These are phyloP conservation scores for Nymphaea thermarum DNA, from an alignment of 164 flowering plant genomes.

Conservation along the genomic window DNA sequence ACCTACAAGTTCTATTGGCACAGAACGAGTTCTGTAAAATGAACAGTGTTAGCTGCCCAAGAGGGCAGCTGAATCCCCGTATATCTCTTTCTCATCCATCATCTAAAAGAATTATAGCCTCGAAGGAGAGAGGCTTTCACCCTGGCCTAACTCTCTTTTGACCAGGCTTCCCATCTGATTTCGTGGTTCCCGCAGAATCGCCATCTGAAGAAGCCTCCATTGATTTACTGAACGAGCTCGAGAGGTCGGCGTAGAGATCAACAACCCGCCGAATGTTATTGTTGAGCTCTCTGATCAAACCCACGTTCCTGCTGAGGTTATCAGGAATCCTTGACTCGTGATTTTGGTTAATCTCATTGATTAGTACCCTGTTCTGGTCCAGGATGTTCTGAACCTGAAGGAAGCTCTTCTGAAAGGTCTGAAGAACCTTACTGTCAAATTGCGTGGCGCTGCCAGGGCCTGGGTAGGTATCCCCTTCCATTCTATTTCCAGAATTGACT, in stretches of 20 bases:
- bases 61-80: not conserved
- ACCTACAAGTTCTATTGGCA: not conserved
- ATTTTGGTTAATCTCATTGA: constrained; percentile 79
- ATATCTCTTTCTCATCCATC: not conserved
- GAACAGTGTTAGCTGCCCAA: not conserved
- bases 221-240: constrained; percentile 47
- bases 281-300: constrained; percentile 74
- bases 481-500: constrained; percentile 5
- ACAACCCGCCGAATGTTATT: constrained; percentile 78
- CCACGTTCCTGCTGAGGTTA: constrained; percentile 60
- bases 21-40: not conserved
- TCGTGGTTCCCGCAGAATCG: constrained; percentile 43
- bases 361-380: constrained; percentile 67
- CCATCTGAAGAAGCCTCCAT: constrained; percentile 63
- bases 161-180: constrained; percentile 40
- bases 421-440: constrained; percentile 50
- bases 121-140: not conserved
- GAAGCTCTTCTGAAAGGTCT: constrained; percentile 59
- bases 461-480: constrained; percentile 62
- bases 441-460: constrained; percentile 41
- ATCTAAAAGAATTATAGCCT: not conserved
- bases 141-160: constrained; percentile 67
- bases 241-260: constrained; percentile 62
- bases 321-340: constrained; percentile 73
- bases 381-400: constrained; percentile 56